Conservation (phyloP, 495 filamentous ascomycete genomes). For the Daldinia loculata region DNA sequence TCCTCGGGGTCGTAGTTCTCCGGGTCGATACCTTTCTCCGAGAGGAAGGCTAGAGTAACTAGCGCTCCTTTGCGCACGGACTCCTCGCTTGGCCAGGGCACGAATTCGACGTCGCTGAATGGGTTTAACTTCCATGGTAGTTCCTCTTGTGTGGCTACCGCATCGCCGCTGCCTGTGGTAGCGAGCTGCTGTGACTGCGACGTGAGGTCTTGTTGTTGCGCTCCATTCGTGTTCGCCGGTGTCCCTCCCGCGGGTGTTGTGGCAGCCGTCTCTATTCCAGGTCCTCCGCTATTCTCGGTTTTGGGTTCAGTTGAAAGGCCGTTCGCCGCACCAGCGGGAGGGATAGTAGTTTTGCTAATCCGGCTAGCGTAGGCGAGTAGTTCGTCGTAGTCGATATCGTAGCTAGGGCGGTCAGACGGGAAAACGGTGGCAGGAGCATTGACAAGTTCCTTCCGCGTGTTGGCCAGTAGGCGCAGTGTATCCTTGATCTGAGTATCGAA, state of each 20-base stretch:
- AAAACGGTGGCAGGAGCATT: constrained; percentile 63
- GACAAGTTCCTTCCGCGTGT: constrained; percentile 71
- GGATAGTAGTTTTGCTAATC: constrained; percentile 76
- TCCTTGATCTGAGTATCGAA: constrained; percentile 70
- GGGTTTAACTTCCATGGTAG: constrained; percentile 63
- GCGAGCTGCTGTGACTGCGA: constrained; percentile 23
- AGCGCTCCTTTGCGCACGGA: constrained; percentile 70
- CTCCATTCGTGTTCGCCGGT: constrained; percentile 25
- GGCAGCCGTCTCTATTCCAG: constrained; percentile 36
- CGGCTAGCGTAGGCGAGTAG: constrained; percentile 76
- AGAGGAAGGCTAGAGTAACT: constrained; percentile 63
- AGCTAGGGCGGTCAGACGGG: constrained; percentile 48
- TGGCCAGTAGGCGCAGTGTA: constrained; percentile 67
- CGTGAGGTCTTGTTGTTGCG: constrained; percentile 12
- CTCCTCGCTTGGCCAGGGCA: constrained; percentile 74
- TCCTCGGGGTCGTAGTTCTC: constrained; percentile 62
- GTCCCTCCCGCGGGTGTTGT: constrained; percentile 43
- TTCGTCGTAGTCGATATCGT: constrained; percentile 68
- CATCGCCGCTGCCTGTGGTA: constrained; percentile 5
- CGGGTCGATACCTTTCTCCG: constrained; percentile 66
- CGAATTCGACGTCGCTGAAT: constrained; percentile 58
- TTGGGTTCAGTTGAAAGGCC: constrained; percentile 35
- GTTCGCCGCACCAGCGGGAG: constrained; percentile 65
- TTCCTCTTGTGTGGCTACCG: constrained; percentile 45
- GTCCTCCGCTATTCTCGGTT: constrained; percentile 34